These are phyloP conservation scores for Fraxinus pennsylvanica DNA, from an alignment of 257 asterid species.

Conservation along the genomic window DNA sequence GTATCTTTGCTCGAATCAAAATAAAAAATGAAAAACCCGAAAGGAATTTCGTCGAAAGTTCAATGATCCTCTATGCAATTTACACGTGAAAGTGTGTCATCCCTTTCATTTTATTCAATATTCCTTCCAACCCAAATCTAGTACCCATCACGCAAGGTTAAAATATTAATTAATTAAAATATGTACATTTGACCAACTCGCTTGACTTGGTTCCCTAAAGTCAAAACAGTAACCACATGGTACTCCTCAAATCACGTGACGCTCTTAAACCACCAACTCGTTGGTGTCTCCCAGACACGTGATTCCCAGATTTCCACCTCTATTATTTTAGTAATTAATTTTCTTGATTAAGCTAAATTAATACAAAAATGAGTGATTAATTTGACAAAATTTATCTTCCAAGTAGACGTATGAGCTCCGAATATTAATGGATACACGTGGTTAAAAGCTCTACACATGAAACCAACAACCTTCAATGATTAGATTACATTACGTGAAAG, in stretches of 20 bases:
- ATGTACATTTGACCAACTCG: background rate
- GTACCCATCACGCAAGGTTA: background rate
- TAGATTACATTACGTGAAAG: background rate
- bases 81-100: background rate
- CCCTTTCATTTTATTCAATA: background rate
- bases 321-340: background rate
- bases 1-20: background rate
- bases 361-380: background rate
- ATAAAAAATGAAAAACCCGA: too few relatives aligned
- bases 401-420: too few relatives aligned
- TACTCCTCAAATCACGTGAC: background rate
- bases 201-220: conserved; percentile 1
- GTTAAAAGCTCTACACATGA: background rate
- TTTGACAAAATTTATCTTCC: background rate
- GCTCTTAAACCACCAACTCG: background rate
- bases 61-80: background rate
- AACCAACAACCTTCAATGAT: background rate
- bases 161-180: background rate
- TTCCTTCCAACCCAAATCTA: background rate
- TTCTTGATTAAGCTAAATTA: background rate
- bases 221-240: conserved; percentile 11
- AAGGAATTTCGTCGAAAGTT: background rate
- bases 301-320: background rate
- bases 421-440: background rate
- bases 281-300: background rate